phyloP scores from a whole-genome alignment of 306 rosid species.

The Malus sieversii region DNA sequence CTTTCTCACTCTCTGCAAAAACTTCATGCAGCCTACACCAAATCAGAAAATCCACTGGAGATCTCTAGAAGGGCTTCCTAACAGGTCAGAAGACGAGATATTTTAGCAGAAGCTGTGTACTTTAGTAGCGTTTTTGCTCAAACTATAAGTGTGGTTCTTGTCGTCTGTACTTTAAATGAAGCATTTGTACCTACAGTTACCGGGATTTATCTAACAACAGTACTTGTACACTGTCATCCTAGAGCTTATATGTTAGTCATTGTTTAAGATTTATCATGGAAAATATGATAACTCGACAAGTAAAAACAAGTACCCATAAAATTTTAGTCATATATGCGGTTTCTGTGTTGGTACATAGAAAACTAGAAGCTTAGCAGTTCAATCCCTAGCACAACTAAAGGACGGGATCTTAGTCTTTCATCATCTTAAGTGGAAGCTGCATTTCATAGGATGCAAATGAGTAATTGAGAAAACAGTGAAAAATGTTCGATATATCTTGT shows the following conservation, averaged over 20 bases:
- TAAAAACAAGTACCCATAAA: background rate
- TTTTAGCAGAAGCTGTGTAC: background rate
- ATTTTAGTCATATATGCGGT: background rate
- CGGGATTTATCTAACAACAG: background rate
- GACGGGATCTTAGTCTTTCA: background rate
- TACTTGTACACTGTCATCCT: background rate
- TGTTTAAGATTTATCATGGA: background rate
- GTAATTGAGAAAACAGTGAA: background rate
- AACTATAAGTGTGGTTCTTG: background rate
- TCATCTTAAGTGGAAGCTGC: background rate
- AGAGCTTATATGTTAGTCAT: background rate
- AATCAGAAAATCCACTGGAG: constrained; percentile 98
- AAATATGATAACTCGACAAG: background rate
- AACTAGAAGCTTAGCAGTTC: background rate
- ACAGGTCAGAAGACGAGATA: constrained; percentile 45
- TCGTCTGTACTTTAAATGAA: background rate
- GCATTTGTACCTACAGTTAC: background rate
- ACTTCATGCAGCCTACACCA: constrained; percentile 69
- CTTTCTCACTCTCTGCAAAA: constrained; percentile 11
- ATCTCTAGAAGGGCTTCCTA: constrained; percentile 90
- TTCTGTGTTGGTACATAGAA: background rate
- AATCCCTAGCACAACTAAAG: background rate
- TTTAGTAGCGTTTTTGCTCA: constrained; percentile 7
- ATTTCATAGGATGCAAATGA: background rate
- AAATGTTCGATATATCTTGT: background rate